Percentiles rank a stretch among this genome's conserved stretches.
phyloP scores from a whole-genome alignment of 306 rosid species.

The Myrica gale region DNA sequence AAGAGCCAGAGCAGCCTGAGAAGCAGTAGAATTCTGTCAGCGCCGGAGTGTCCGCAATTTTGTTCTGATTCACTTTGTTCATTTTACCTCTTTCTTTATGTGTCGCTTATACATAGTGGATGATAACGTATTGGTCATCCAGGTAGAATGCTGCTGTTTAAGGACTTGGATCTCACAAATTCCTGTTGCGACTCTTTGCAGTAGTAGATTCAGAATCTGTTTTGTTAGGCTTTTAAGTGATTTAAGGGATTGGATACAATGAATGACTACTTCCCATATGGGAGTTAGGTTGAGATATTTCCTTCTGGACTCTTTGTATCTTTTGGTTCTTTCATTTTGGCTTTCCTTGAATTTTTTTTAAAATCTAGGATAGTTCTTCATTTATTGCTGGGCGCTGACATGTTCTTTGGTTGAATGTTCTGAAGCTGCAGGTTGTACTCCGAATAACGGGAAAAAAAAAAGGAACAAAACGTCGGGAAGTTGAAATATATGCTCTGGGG shows the following conservation, averaged over 20 bases:
- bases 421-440: no score
- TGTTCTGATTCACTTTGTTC: not conserved
- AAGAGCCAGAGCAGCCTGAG: slow-evolving; percentile 27
- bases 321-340: not conserved
- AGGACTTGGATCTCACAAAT: not conserved
- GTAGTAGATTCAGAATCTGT: not conserved
- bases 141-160: not conserved
- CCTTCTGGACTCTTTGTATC: not conserved
- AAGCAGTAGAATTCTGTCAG: not conserved
- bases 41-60: not conserved
- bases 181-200: not conserved
- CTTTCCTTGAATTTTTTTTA: not conserved
- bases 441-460: no score
- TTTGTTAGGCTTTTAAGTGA: not conserved
- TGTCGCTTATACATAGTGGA: slow-evolving; percentile 3
- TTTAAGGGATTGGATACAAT: not conserved
- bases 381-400: not conserved
- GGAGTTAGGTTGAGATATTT: not conserved
- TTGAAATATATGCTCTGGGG: no score
- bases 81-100: slow-evolving; percentile 1
- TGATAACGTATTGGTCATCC: not conserved
- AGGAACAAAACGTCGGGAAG: no score
- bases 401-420: not conserved
- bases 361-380: not conserved
- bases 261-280: not conserved